Percentiles rank a stretch among this genome's conserved stretches.
Evolutionary conservation across 1,284 basidiomycete genomes (phyloP).

Genomic region (Cutaneotrichosporon sp.): DNA sequence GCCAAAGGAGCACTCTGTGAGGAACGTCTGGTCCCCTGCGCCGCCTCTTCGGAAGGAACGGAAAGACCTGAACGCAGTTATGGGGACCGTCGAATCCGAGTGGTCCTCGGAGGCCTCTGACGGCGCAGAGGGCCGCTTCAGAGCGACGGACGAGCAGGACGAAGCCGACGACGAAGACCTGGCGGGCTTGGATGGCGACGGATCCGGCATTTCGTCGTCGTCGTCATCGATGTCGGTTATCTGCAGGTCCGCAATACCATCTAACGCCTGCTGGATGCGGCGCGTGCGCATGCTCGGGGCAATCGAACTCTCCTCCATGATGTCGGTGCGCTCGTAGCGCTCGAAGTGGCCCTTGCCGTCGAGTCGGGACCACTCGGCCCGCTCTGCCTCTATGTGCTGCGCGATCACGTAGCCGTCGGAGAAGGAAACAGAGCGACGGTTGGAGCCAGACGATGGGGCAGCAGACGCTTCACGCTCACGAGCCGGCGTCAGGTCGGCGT

Average conservation of each 20-base stretch:
- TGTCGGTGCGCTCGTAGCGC: slow-evolving; percentile 12
- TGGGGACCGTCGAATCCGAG: slow-evolving; percentile 21
- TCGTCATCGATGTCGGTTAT: slow-evolving; percentile 55
- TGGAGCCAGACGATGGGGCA: slow-evolving; percentile 27
- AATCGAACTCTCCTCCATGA: slow-evolving; percentile 45
- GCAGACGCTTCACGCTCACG: slow-evolving; percentile 17
- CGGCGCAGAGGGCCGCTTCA: neutral
- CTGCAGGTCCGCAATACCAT: slow-evolving; percentile 67
- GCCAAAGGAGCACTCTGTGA: slow-evolving; percentile 89
- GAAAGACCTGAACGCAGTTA: slow-evolving; percentile 29
- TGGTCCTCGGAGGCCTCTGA: slow-evolving; percentile 14
- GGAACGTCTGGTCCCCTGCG: slow-evolving; percentile 69
- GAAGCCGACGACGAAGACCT: slow-evolving; percentile 24
- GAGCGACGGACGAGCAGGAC: neutral
- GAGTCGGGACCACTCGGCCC: slow-evolving; percentile 31
- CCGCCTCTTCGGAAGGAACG: slow-evolving; percentile 28
- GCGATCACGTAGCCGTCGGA: slow-evolving; percentile 70
- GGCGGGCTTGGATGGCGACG: slow-evolving; percentile 66
- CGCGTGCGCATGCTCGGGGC: slow-evolving; percentile 69
- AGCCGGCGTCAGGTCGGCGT: slow-evolving; percentile 40
- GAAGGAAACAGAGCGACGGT: slow-evolving; percentile 82
- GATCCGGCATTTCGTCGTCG: slow-evolving; percentile 23
- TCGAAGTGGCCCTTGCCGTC: slow-evolving; percentile 20
- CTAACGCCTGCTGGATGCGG: slow-evolving; percentile 73
- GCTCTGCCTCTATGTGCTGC: slow-evolving; percentile 15